Base-by-base conservation (phyloP, 2,329 filamentous ascomycete species). In the Sporothrix phasma region DNA sequence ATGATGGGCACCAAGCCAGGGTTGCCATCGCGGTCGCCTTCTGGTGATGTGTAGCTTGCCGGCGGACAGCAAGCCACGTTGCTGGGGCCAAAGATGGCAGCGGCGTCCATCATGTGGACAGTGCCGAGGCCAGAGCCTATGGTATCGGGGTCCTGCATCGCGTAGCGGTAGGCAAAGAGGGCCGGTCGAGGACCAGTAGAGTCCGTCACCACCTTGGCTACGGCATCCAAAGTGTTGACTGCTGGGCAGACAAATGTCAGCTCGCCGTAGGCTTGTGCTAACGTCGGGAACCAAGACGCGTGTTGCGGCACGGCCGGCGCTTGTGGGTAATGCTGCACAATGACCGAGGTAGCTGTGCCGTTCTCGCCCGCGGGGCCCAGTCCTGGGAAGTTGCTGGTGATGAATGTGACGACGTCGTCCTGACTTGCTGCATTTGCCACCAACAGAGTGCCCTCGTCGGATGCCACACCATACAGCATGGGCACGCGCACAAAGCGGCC, bases 91-190 rank as follows among this genome's bases (percentile, higher is more conserved):
- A 81, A 81, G 41, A 83, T 73, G 64, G 81, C 81, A 26, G 76
- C 74, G 15, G 72, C 71, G 49, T 82, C 79, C 65, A 77, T 78
- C 15, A 79, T 73, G 70, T 83, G 81, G 31, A 76, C 78, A 3
- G 81, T 78, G 22, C 81, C 81, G 2, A 77, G 65, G 0, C 81
- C 81, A 0, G 63, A 37, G 5, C 72, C 73, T 0, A 68, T 61
- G 67, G 75, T 73, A 17, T 69, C 66, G 1, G 69, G 64, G 70
- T 81, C 79, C 43, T 70, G 69, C 24, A 83, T 78, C 71, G 81
- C 77, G 74, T 78, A 83, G 45, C 76, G 77, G 71, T 83, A 83
- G 29, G 75, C 74, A 75, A 78, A 83, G 17, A 75, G 68, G 29
- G 45, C 58, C 17, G 29, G 64, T 22, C n/a, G 19, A n/a, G 64